Base-by-base conservation (phyloP, 2,329 filamentous ascomycete genomes). In the Paraphoma chrysanthemicola region DNA sequence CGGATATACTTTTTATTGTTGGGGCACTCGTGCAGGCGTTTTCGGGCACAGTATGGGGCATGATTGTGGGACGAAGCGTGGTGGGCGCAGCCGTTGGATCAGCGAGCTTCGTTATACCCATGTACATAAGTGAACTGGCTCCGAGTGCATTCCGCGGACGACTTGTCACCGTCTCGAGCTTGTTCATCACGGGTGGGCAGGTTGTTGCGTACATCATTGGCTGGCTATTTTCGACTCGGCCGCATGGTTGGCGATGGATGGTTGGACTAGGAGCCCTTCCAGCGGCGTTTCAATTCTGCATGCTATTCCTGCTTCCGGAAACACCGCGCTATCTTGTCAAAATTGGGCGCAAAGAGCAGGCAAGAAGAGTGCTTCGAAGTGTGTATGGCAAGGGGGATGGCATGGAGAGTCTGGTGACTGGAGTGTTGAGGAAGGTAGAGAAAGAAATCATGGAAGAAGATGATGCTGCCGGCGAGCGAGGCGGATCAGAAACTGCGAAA, bases 121-220 rank as follows among this genome's bases (percentile, higher is more conserved):
- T 97, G 66, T 75, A 75, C 33, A 94, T 97, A 57, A 89, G 90
- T 8, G 94, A 98, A 76, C 81, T 97, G 11, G 88, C 91, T 3
- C 93, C 94, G 0, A 86, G 91, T 1, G 83, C 86, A 18, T 86
- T 90, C 58, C 82, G 94, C 52, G 94, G 94, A 12, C 81, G 90
- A 41, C 80, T 98, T 41, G 90, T 97, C 4, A 96, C 92, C 1
- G 85, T 95, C 53, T 89, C 92, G 56, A 87, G 90, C 28, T 79
- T 97, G 18, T 93, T 96, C 65, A 89, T 97, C 54, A 97, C 93
- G 0, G 81, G 91, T 10, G 94, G 94, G 0, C 93, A 97, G 77
- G 91, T 97, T 1, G 85, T 96, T 17, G 93, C 94, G 2, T 97
- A 97, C 75, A 73, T 96, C 1, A 79, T 93, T 6, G 94, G 94